Conservation (phyloP, 305 asterid species). For the Caryopteris hybrid region DNA sequence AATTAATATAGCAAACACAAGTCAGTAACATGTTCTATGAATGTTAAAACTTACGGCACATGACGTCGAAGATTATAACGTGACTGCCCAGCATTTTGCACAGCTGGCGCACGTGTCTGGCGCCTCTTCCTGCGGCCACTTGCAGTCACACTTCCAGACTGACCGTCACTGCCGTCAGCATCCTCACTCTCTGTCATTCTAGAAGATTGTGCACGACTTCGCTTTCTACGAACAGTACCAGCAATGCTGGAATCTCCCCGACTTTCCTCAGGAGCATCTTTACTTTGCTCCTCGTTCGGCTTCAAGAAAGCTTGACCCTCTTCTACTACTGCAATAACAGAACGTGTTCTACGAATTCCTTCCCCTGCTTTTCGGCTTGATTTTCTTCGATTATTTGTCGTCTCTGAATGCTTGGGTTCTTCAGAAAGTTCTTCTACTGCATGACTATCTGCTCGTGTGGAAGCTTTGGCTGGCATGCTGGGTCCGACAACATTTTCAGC, state of each 20-base stretch:
- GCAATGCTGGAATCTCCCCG: constrained; percentile 47
- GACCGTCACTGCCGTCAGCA: constrained; percentile 66
- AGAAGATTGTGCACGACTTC: constrained; percentile 53
- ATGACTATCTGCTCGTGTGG: constrained; percentile 15
- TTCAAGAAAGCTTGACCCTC: constrained; percentile 54
- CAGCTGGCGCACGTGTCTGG: constrained; percentile 41
- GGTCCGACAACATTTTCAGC: constrained; percentile 36
- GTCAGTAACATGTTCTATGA: neutral
- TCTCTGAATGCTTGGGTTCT: constrained; percentile 48
- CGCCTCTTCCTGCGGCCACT: constrained; percentile 76
- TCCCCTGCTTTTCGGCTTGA: constrained; percentile 32
- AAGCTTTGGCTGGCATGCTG: constrained; percentile 24
- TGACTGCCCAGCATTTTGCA: constrained; percentile 41
- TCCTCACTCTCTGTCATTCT: constrained; percentile 50
- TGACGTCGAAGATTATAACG: constrained; percentile 77
- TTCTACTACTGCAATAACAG: constrained; percentile 65
- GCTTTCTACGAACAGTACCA: constrained; percentile 41
- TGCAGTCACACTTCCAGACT: constrained; percentile 57
- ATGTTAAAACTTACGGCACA: constrained; percentile 40
- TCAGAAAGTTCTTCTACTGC: constrained; percentile 35
- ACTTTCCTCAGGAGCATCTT: constrained; percentile 39
- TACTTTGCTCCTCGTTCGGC: constrained; percentile 27
- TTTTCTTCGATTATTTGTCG: constrained; percentile 29
- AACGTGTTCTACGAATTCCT: constrained; percentile 42
- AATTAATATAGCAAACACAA: neutral